Evolutionary conservation across 257 asterid genomes (phyloP), one percentile per base, ranked within the genome.

Genomic region (Przewalskia tangutica): DNA sequence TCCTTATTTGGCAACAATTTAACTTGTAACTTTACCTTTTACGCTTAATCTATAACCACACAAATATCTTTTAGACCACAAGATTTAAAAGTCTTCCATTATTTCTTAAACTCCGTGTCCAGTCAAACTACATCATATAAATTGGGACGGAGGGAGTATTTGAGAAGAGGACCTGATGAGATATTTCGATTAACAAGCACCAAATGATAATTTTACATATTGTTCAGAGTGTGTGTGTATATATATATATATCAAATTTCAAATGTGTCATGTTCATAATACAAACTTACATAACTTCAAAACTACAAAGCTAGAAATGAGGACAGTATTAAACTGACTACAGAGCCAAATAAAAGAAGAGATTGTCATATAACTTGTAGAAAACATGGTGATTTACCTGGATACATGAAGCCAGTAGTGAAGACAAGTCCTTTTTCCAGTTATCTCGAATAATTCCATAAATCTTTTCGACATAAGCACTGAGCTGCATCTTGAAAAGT

Each of bases 401-500:
- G 54, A 91, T 89, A 77, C 96, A 94, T 64, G 81, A 83, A 79
- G 97, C 81, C 86, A 94, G 77, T n/a, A 86, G 79, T 48, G 91
- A 83, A 7, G 90, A 77, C 82, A 94, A 83, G 59, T 94, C 97
- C 81, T 81, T 92, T 88, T 91, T 94, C 86, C 90, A 77, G 81
- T 92, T 89, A 68, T 94, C 98, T 79, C 97, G 91, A 86, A 92
- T 83, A 85, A 94, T 92, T 83, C 98, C 98, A 53, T 88, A 94
- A 12, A 93, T 92, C 89, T 92, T 94, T 84, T 93, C 98, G 23
- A 94, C 92, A 81, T 94, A 94, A 82, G 97, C 98, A 80, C 90
- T 91, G 81, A 94, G 93, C 86, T 94, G 98, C 85, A 90, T 91
- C 92, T 94, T 91, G 89, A 94, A 94, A 84, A 94, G 94, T 81